Base-by-base conservation (phyloP, 2,329 filamentous ascomycete species). In the Daldinia sp. region DNA sequence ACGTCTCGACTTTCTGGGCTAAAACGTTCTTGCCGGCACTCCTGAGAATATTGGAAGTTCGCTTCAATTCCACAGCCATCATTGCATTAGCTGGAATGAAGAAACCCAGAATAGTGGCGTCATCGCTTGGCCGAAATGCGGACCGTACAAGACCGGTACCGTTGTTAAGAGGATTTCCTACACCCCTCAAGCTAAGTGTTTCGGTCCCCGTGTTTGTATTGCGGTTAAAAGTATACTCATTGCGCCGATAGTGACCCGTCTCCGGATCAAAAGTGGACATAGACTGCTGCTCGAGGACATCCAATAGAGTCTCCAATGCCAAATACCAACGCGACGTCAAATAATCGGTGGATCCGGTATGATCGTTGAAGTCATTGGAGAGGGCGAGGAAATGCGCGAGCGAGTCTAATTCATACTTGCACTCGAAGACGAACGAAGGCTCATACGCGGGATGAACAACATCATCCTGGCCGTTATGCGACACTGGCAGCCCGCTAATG, bases 351-450 rank as follows among this genome's bases (percentile, higher is more conserved):
- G 92, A 94, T 1, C 84, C 84, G 0, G 93, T 96, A 73, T 92
- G 85, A 35, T 90, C 87, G 78, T 95, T 85, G 78, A 96, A 98
- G 70, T 97, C 89, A 72, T 97, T 97, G 15, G 85, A 87, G 1
- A 99, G 80, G 0, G 91, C 88, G 4, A 99, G 84, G 76, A 99
- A 99, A 74, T 96, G 90, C 0, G 94, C 95, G 0, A 99, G 83
- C 7, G 94, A 97, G 78, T 99, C 95, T 19, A 99, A 87, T 80
- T 99, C 95, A 78, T 98, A 99, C 79, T 99, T 99, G 86, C 95
- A 99, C 78, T 99, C 95, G 68, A 97, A 99, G 3, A 99, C 95
- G 49, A 89, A 86, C 0, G 83, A 86, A 0, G 90, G 90, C 73
- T 98, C 93, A 74, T 96, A 98, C 0, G 83, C 82, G 0, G 95